These are phyloP conservation scores for Fusarium caatingaense DNA, from an alignment of 2,329 filamentous ascomycete genomes.

Conservation along the genomic window DNA sequence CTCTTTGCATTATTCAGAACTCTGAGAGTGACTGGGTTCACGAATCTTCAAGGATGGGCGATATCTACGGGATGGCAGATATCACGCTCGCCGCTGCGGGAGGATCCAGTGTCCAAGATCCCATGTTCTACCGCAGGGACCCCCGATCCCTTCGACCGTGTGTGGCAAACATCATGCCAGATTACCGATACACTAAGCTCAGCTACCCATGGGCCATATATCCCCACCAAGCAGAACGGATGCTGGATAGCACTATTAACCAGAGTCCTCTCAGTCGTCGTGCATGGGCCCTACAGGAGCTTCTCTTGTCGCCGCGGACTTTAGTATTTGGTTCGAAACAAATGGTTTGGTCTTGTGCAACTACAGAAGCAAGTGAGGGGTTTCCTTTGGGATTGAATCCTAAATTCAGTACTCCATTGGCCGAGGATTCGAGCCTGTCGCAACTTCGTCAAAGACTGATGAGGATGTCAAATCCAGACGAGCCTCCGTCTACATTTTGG, in stretches of 20 bases:
- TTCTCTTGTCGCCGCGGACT: background rate
- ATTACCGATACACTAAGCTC: background rate
- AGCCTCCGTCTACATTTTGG: background rate
- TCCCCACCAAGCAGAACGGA: background rate
- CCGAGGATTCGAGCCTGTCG: background rate
- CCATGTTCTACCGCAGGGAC: background rate
- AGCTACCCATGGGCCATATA: constrained; percentile 15
- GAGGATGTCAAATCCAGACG: background rate
- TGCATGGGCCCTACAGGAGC: constrained; percentile 2
- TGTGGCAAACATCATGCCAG: background rate
- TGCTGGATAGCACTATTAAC: background rate
- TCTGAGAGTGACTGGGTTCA: background rate
- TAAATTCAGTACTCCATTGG: background rate
- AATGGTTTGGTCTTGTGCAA: constrained; percentile 4
- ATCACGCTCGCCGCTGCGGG: background rate
- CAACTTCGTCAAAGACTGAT: background rate
- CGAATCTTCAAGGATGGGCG: background rate
- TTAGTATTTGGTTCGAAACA: background rate
- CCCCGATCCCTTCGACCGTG: constrained; percentile 1
- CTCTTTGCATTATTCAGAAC: constrained; percentile 4
- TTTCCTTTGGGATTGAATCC: constrained; percentile 4
- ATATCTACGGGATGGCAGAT: background rate
- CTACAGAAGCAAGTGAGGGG: constrained; percentile 3
- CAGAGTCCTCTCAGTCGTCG: background rate
- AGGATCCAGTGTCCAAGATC: background rate